Conservation (phyloP, 2,329 filamentous ascomycete genomes). For the Aspergillus latus region DNA sequence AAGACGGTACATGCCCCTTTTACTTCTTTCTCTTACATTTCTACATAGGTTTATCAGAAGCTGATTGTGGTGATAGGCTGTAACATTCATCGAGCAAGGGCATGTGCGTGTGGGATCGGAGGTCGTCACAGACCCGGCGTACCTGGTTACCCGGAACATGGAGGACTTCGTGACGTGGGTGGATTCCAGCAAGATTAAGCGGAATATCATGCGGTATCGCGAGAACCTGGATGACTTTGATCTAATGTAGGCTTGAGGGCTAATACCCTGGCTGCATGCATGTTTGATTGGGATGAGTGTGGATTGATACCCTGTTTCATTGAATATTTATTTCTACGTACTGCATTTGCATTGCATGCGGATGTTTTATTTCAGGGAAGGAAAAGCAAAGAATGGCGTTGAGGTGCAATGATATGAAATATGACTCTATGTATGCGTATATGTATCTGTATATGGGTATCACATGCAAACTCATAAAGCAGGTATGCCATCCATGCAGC, state of each 20-base stretch:
- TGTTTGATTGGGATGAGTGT: neutral
- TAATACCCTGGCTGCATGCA: neutral
- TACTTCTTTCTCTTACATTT: slow-evolving; percentile 6
- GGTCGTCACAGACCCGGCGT: slow-evolving; percentile 85
- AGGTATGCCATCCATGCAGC: neutral
- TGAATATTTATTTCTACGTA: slow-evolving; percentile 2
- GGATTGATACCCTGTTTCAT: slow-evolving; percentile 16
- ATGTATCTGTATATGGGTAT: slow-evolving; percentile 8
- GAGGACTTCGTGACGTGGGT: slow-evolving; percentile 98
- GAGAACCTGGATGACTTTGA: slow-evolving; percentile 97
- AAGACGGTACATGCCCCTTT: slow-evolving; percentile 59
- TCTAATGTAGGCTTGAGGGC: slow-evolving; percentile 60
- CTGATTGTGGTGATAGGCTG: slow-evolving; percentile 34
- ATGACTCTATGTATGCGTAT: slow-evolving; percentile 4
- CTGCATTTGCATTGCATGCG: neutral
- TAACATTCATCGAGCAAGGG: slow-evolving; percentile 86
- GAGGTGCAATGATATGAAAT: neutral
- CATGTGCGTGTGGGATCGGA: slow-evolving; percentile 91
- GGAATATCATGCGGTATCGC: slow-evolving; percentile 90
- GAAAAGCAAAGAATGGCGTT: neutral
- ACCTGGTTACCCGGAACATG: slow-evolving; percentile 81
- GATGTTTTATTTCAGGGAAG: neutral
- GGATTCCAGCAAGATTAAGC: slow-evolving; percentile 94
- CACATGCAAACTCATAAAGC: slow-evolving; percentile 7
- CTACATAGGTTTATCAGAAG: neutral